Conservation (phyloP, 805 yeast species). For the Scheffersomyces stipitis region DNA sequence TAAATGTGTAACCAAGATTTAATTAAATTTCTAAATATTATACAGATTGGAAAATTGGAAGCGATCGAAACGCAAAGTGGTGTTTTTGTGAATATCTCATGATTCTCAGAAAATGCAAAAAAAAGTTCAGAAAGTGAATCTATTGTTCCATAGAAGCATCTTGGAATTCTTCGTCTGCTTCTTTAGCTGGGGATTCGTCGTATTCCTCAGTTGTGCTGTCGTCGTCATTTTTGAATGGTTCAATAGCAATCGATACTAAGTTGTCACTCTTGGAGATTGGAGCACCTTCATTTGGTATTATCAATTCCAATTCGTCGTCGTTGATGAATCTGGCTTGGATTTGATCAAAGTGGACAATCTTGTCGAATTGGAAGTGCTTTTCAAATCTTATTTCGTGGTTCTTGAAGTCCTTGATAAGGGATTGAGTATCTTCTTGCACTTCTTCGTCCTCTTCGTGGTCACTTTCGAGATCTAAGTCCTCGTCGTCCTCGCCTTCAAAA, state of each 20-base stretch:
- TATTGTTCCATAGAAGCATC: constrained; percentile 1
- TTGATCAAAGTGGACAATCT: constrained; percentile 34
- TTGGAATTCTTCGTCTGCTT: constrained; percentile 8
- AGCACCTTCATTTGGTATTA: constrained; percentile 35
- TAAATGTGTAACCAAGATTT: too few species aligned
- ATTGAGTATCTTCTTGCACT: constrained; percentile 38
- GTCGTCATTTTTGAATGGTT: constrained; percentile 8
- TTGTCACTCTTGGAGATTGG: constrained; percentile 17
- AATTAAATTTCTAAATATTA: too few species aligned
- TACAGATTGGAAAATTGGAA: too few species aligned
- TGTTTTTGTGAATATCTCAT: too few species aligned
- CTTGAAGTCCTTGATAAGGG: constrained; percentile 36
- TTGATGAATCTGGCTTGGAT: constrained; percentile 38
- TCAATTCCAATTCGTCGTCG: constrained; percentile 42
- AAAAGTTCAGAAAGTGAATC: too few species aligned
- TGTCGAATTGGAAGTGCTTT: constrained; percentile 43
- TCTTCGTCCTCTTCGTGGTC: constrained; percentile 33
- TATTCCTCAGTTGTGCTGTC: constrained; percentile 10
- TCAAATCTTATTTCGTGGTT: constrained; percentile 43
- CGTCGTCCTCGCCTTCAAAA: constrained; percentile 12
- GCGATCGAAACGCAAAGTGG: too few species aligned
- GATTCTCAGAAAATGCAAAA: too few species aligned
- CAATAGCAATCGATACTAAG: constrained; percentile 27
- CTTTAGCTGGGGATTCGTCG: constrained; percentile 7
- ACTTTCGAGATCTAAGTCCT: constrained; percentile 13